Evolutionary conservation across 441 rosid species (phyloP), one percentile per base, ranked within the genome.

Genomic region (Hura crepitans): DNA sequence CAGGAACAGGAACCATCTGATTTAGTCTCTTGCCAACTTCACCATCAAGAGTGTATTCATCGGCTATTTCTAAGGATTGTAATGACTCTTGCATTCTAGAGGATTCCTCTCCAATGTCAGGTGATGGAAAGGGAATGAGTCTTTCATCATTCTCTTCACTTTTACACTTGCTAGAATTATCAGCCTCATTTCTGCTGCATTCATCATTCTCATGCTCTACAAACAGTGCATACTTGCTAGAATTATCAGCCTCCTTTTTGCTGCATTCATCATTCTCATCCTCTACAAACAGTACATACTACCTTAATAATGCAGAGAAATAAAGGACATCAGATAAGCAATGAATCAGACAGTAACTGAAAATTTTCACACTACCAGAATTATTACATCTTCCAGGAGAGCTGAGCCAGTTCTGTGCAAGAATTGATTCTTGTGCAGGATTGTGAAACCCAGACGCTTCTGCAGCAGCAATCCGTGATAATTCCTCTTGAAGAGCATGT

Each of bases 1-100:
- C 98, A 63, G 97, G 88, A 83, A 92, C 70, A 70, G 97, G 91
- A 74, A 86, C 82, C 97, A 95, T 90, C 56, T 87, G 85, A 80
- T 88, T 82, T 77, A 95, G 65, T 73, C 93, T 87, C 82, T 88
- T 90, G 72, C 91, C 97, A 75, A 90, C 83, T 80, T 87, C 95
- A 70, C 84, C 88, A 83, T 88, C 96, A 79, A 87, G 81, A 23
- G 81, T 70, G 73, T 80, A 86, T 69, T 86, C 95, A 72, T 89
- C 92, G 31, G 79, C 87, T 56, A 81, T 69, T 49, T 85, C 88
- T 11, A 87, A 78, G 50, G 72, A 65, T 74, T 54, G 70, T 46
- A 62, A 57, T 30, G 74, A 46, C 23, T 87, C 88, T 70, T 88
- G 86, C 71, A 65, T 75, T 37, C 30, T 49, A 23, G n/a, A 51